These are phyloP conservation scores for Beta macrorhiza DNA, from an alignment of 179 eudicot species.

Conservation along the genomic window DNA sequence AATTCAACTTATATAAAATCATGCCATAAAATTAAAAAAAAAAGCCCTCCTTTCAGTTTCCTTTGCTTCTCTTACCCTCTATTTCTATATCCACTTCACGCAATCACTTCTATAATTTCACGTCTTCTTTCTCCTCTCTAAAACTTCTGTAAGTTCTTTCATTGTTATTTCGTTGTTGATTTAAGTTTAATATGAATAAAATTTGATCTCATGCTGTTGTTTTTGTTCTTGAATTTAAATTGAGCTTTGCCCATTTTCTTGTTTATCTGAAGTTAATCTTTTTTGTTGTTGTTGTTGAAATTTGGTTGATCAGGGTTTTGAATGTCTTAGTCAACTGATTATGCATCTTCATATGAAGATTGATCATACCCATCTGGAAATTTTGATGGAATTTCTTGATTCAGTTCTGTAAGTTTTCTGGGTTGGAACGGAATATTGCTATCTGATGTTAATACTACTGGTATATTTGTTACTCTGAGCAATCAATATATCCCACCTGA, in stretches of 20 bases:
- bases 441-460: background rate
- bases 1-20: no score
- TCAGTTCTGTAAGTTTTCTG: conserved; percentile 11
- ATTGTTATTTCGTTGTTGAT: background rate
- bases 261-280: background rate
- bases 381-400: conserved; percentile 16
- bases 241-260: conserved; percentile 3
- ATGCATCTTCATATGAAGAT: conserved; percentile 8
- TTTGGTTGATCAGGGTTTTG: conserved; percentile 18
- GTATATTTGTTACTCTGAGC: background rate
- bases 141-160: conserved; percentile 3
- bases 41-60: background rate
- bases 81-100: conserved; percentile 7
- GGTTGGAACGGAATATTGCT: conserved; percentile 9
- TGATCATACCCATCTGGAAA: background rate
- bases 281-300: background rate
- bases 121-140: background rate
- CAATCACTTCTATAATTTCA: conserved; percentile 14
- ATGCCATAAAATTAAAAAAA: background rate
- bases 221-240: background rate
- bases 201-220: background rate
- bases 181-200: background rate
- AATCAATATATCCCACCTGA: background rate
- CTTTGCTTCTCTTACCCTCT: background rate
- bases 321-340: conserved; percentile 3